Evolutionary conservation across 164 flowering plant genomes (phyloP).

Genomic region (Litsea cubeba): DNA sequence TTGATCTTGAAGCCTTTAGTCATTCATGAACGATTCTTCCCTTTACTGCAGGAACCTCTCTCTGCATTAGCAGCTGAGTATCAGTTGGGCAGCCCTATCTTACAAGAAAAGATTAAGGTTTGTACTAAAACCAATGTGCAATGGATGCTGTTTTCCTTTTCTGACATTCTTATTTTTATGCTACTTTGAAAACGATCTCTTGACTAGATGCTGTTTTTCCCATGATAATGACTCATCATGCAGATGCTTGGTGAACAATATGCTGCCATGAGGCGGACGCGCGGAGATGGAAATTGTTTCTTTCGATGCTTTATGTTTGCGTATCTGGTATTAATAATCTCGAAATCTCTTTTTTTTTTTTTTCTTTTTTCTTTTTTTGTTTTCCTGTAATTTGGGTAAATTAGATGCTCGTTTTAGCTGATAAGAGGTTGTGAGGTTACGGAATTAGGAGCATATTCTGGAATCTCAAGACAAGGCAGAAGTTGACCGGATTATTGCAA

Average conservation of each 20-base stretch:
- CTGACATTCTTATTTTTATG: neutral
- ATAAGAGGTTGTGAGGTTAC: conserved; percentile 22
- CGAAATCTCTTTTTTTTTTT: neutral
- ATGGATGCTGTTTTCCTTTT: neutral
- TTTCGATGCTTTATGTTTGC: conserved; percentile 95
- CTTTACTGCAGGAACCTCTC: conserved; percentile 70
- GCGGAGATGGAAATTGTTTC: conserved; percentile 99
- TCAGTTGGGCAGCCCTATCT: conserved; percentile 69
- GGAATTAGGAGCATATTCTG: conserved; percentile 76
- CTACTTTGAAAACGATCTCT: neutral
- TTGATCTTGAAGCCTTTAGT: neutral
- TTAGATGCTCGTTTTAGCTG: conserved; percentile 16
- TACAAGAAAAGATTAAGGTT: conserved; percentile 89
- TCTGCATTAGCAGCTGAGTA: conserved; percentile 75
- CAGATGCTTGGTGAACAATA: conserved; percentile 66
- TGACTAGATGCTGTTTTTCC: neutral
- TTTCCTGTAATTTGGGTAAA: conserved; percentile 12
- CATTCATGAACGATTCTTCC: neutral
- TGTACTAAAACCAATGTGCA: neutral
- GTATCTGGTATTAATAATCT: conserved; percentile 66
- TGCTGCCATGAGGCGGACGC: conserved; percentile 79
- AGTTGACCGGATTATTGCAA: conserved; percentile 65
- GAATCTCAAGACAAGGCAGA: conserved; percentile 73
- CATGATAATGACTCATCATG: neutral
- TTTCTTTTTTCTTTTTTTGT: neutral